phyloP scores from a whole-genome alignment of 805 yeast species.

The Hanseniaspora meyeri region DNA sequence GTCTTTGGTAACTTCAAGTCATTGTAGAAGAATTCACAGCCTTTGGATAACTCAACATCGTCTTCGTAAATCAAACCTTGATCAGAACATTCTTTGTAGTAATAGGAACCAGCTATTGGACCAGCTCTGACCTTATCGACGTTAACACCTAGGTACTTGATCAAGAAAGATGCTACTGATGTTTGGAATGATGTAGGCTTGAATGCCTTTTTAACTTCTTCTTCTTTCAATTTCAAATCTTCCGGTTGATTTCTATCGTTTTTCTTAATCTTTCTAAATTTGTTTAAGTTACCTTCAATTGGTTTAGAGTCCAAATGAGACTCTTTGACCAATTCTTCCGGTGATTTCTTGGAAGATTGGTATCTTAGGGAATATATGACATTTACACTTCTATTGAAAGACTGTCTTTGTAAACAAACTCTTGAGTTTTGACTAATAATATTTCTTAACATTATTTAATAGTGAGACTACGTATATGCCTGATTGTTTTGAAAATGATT shows the following conservation, averaged over 20 bases:
- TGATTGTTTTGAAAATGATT: background rate
- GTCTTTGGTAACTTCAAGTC: conserved; percentile 72
- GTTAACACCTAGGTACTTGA: conserved; percentile 55
- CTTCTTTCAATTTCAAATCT: background rate
- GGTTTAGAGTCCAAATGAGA: conserved; percentile 21
- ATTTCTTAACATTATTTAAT: background rate
- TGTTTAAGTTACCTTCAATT: conserved; percentile 14
- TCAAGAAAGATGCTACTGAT: conserved; percentile 51
- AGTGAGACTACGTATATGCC: too few species aligned
- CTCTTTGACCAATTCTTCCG: conserved; percentile 21
- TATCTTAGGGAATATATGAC: background rate
- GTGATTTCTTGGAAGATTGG: conserved; percentile 18
- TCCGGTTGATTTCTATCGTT: conserved; percentile 8
- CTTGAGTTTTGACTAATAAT: background rate
- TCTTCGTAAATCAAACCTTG: conserved; percentile 72
- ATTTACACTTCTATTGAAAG: background rate
- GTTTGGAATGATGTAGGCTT: conserved; percentile 40
- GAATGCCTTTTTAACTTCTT: conserved; percentile 18
- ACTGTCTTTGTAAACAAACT: background rate
- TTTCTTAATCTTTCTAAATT: conserved; percentile 3
- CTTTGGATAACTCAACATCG: conserved; percentile 57
- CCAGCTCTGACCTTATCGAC: conserved; percentile 91
- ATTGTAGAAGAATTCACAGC: conserved; percentile 76
- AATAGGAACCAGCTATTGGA: conserved; percentile 81
- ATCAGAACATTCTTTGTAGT: conserved; percentile 73